Base-by-base conservation (phyloP, 2,329 filamentous ascomycete species). In the Fusarium nisikadoi region DNA sequence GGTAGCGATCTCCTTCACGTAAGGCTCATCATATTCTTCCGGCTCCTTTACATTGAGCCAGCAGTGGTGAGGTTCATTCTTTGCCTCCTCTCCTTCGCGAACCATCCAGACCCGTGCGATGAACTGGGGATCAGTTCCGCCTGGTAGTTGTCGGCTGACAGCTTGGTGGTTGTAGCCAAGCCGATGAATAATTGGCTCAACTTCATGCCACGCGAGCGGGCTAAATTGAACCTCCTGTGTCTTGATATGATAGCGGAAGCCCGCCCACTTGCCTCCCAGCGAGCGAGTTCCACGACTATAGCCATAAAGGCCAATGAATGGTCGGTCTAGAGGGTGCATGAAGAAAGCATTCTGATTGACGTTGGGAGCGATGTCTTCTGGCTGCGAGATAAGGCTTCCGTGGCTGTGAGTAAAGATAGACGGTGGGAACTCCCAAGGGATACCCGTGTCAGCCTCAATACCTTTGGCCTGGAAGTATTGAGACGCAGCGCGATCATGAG, bases 311-410 rank as follows among this genome's bases (percentile, higher is more conserved):
- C 38, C 53, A 12, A 55, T 55, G 6, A 35, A 35, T 8, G 47
- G 47, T 11, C 5, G 11, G 29, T 50, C n/a, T 2, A 5, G 4
- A 4, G 6, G 12, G 6, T 14, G n/a, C 35, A 36, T 33, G 7
- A 8, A 25, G 17, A 7, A 4, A 10, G 2, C 8, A 6, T 2
- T 0, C 9, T 7, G n/a, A 19, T 20, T 1, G 4, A 50, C 6
- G 6, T 2, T 4, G 2, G 47, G 23, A 7, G 23, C n/a, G 3
- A 50, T 3, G 19, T 50, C 47, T 36, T 35, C 47, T 14, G 31
- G 31, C 12, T 35, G 17, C 6, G 47, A 50, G 17, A 50, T 25
- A 13, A 50, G 23, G 33, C 12, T 3, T 17, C 31, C 47, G 8
- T 35, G 31, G n/a, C 35, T 23, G 16, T 9, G 6, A 9, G 20